Percentiles rank a stretch among this genome's conserved stretches.
Conservation (phyloP, 371 early-diverging fungal genomes). For the Apophysomyces variabilis region DNA sequence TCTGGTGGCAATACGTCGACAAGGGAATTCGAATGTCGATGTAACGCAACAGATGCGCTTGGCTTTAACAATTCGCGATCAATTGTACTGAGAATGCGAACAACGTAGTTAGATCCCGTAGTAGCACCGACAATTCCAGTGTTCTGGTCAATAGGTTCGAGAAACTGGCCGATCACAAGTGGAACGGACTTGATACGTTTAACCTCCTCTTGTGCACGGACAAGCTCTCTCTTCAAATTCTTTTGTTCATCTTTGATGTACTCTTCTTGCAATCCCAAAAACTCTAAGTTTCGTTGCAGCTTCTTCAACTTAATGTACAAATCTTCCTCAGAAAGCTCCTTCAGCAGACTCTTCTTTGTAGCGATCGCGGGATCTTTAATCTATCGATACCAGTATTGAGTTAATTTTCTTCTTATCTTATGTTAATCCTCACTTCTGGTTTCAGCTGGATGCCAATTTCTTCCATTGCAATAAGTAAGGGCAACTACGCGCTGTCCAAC, state of each 20-base stretch:
- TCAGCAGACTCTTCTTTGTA: constrained; percentile 40
- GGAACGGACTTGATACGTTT: constrained; percentile 99
- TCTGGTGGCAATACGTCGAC: constrained; percentile 98
- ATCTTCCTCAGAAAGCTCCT: constrained; percentile 77
- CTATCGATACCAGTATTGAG: constrained; percentile 9
- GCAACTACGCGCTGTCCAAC: too few species aligned
- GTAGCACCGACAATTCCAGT: constrained; percentile 99
- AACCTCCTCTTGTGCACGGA: constrained; percentile 98
- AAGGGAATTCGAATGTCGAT: constrained; percentile 98
- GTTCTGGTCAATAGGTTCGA: constrained; percentile 98
- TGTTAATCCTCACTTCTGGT: constrained; percentile 29
- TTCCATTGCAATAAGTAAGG: constrained; percentile 33
- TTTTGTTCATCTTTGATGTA: constrained; percentile 99
- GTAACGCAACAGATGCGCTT: constrained; percentile 96
- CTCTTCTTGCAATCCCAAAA: constrained; percentile 97
- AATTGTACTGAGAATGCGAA: constrained; percentile 97
- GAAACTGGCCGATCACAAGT: constrained; percentile 98
- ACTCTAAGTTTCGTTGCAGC: constrained; percentile 94
- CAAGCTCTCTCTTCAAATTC: constrained; percentile 95
- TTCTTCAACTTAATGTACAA: constrained; percentile 94
- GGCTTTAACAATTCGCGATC: constrained; percentile 99
- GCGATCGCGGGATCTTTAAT: constrained; percentile 31
- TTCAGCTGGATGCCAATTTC: constrained; percentile 48
- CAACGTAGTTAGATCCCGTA: constrained; percentile 95
- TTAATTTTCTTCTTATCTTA: not conserved